A percentile compares a stretch with the other conserved stretches of the same genome.
phyloP scores from a whole-genome alignment of 2,329 filamentous ascomycete species.

The Colletotrichum sojae region DNA sequence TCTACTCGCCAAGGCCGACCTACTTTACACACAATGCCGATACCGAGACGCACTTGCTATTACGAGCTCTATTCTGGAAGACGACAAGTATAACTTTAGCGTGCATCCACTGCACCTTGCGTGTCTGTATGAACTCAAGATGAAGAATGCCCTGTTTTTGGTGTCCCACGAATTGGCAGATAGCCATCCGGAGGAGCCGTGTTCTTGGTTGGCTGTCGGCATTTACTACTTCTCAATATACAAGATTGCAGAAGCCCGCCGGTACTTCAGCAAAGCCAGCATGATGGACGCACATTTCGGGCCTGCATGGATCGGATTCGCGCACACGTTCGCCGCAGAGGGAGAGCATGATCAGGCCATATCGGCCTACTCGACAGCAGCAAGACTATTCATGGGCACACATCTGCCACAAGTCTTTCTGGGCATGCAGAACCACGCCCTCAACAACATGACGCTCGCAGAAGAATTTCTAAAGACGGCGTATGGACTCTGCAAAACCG shows the following conservation, averaged over 20 bases:
- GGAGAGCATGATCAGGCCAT: conserved; percentile 99
- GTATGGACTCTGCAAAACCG: conserved; percentile 84
- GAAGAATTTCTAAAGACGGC: conserved; percentile 95
- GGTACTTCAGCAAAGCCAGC: conserved; percentile 97
- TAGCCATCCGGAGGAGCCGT: conserved; percentile 90
- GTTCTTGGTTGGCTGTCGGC: conserved; percentile 93
- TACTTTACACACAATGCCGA: conserved; percentile 93
- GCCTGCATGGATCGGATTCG: conserved; percentile 98
- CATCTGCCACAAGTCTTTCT: conserved; percentile 96
- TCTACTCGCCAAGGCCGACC: conserved; percentile 88
- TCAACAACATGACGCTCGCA: conserved; percentile 94
- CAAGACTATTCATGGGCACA: conserved; percentile 94
- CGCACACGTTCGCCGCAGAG: conserved; percentile 97
- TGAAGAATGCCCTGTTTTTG: conserved; percentile 91
- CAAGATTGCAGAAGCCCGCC: conserved; percentile 91
- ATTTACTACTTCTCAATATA: conserved; percentile 93
- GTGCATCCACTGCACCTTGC: conserved; percentile 94
- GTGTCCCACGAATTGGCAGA: conserved; percentile 94
- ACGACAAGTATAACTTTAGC: conserved; percentile 90
- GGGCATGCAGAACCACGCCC: conserved; percentile 97
- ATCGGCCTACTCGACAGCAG: conserved; percentile 95
- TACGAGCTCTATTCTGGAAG: conserved; percentile 84
- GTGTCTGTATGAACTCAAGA: conserved; percentile 87
- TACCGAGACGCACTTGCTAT: conserved; percentile 89
- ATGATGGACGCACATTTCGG: conserved; percentile 99